Evolutionary conservation across 345 rosid species (phyloP).

Genomic region (Brassica incana): DNA sequence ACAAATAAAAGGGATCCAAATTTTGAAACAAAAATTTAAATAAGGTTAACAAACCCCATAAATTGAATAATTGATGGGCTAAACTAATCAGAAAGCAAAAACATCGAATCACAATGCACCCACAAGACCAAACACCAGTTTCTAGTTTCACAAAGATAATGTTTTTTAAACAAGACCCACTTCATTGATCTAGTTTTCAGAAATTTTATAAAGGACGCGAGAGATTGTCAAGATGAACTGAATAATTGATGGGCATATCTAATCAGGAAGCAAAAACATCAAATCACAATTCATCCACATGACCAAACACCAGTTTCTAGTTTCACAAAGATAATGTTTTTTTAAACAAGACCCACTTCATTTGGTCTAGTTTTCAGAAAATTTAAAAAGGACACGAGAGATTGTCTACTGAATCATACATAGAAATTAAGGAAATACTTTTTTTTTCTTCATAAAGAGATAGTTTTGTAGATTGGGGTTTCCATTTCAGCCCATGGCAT

Average conservation of each 20-base stretch:
- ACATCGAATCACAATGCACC: conserved; percentile 23
- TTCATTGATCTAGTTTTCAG: conserved; percentile 15
- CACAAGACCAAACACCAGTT: too few species aligned
- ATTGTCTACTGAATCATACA: conserved; percentile 43
- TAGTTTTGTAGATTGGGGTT: conserved; percentile 19
- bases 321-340: conserved; percentile 37
- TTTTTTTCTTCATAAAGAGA: conserved; percentile 27
- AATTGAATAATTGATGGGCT: not conserved
- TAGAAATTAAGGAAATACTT: conserved; percentile 22
- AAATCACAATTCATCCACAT: conserved; percentile 25
- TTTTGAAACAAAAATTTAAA: too few species aligned
- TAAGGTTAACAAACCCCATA: too few species aligned
- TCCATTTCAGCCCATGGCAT: conserved; percentile 79
- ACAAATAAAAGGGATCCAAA: too few species aligned
- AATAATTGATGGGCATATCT: not conserved
- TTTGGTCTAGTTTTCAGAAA: conserved; percentile 28
- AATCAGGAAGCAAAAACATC: conserved; percentile 17
- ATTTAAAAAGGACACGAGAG: conserved; percentile 19
- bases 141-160: too few species aligned
- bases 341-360: conserved; percentile 30
- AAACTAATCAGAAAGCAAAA: conserved; percentile 8
- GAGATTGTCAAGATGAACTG: conserved; percentile 17
- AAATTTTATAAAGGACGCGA: conserved; percentile 20
- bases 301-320: conserved; percentile 29
- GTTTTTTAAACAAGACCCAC: too few species aligned